Percentiles rank a stretch among this genome's conserved stretches.
phyloP scores from a whole-genome alignment of 805 yeast genomes.

The Pichia rugopelliculosa region DNA sequence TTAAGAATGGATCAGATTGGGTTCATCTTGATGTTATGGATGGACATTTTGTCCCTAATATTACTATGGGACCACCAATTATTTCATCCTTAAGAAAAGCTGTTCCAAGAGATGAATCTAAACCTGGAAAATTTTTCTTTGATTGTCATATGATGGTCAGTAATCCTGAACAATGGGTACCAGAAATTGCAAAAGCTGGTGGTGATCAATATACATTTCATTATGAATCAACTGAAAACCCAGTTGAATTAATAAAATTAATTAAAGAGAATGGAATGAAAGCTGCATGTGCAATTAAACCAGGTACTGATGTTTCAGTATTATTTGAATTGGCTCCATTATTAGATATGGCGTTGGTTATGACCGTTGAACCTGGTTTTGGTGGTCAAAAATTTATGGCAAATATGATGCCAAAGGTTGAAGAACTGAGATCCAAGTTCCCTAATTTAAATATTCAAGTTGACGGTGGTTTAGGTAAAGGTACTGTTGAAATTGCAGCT shows the following conservation, averaged over 20 bases:
- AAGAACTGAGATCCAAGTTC: slow-evolving; percentile 57
- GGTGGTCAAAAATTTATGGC: slow-evolving; percentile 97
- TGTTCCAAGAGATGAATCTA: slow-evolving; percentile 46
- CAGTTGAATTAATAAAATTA: slow-evolving; percentile 60
- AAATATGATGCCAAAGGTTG: slow-evolving; percentile 95
- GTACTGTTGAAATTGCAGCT: slow-evolving; percentile 83
- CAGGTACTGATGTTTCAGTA: slow-evolving; percentile 82
- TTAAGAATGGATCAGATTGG: slow-evolving; percentile 88
- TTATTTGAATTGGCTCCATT: slow-evolving; percentile 51
- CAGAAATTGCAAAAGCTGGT: slow-evolving; percentile 84
- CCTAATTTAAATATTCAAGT: slow-evolving; percentile 88
- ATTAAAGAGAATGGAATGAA: slow-evolving; percentile 79
- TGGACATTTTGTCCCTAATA: slow-evolving; percentile 96
- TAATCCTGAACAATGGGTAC: slow-evolving; percentile 89
- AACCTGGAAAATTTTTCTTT: slow-evolving; percentile 38
- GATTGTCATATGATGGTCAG: slow-evolving; percentile 99
- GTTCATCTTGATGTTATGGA: slow-evolving; percentile 98
- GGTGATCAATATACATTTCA: slow-evolving; percentile 97
- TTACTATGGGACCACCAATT: slow-evolving; percentile 89
- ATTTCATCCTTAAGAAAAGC: slow-evolving; percentile 69
- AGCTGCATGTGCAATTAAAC: slow-evolving; percentile 92
- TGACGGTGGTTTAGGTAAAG: slow-evolving; percentile 91
- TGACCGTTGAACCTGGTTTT: slow-evolving; percentile 99
- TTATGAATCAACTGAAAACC: slow-evolving; percentile 83
- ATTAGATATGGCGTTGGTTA: slow-evolving; percentile 90